These are phyloP conservation scores for Dissophora globulifera DNA, from an alignment of 192 early-diverging fungal genomes.

Conservation along the genomic window DNA sequence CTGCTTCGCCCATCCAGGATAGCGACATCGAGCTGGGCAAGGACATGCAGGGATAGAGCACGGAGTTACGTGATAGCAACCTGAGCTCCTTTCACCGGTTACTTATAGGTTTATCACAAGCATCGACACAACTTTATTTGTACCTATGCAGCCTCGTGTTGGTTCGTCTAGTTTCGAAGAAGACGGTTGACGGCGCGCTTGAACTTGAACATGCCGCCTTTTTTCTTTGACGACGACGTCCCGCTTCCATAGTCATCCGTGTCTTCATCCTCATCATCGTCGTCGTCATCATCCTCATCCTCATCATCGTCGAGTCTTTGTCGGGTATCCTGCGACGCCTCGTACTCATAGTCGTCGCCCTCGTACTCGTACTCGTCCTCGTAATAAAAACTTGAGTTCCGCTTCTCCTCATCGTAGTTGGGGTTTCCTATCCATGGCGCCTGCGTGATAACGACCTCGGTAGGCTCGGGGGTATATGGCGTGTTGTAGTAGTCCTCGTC, in stretches of 20 bases:
- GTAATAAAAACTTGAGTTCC: constrained; percentile 35
- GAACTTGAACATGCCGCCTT: constrained; percentile 45
- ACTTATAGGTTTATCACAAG: constrained; percentile 22
- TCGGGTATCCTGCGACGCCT: constrained; percentile 5
- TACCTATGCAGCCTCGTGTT: neutral
- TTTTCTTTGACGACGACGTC: constrained; percentile 17
- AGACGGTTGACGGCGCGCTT: constrained; percentile 48
- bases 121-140: neutral
- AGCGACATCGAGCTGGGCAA: constrained; percentile 25
- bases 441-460: constrained; percentile 32
- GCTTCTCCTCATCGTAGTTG: constrained; percentile 42
- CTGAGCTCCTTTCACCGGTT: constrained; percentile 13
- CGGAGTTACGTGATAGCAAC: constrained; percentile 17
- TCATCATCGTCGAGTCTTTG: constrained; percentile 17
- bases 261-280: constrained; percentile 19
- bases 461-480: constrained; percentile 35
- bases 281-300: constrained; percentile 22
- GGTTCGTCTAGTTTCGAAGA: constrained; percentile 20
- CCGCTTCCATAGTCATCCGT: constrained; percentile 22
- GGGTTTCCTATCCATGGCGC: constrained; percentile 51
- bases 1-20: no score
- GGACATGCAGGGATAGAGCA: constrained; percentile 21
- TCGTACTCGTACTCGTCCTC: constrained; percentile 26
- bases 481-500: constrained; percentile 26
- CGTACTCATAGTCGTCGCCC: constrained; percentile 22